These are phyloP conservation scores for Clonostachys byssicola DNA, from an alignment of 2,329 filamentous ascomycete genomes.

Conservation along the genomic window DNA sequence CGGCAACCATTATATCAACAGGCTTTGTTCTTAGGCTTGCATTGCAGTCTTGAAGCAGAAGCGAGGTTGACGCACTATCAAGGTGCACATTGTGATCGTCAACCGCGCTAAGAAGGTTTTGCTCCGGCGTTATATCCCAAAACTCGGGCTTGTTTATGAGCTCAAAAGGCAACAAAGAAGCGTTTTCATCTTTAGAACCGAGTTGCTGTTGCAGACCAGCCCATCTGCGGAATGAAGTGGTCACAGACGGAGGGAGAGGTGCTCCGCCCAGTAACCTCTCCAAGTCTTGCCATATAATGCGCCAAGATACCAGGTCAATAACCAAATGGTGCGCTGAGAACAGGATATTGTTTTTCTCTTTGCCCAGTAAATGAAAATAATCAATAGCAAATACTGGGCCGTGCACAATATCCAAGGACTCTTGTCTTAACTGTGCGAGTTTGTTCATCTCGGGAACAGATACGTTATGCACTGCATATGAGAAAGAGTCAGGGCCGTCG, in stretches of 20 bases:
- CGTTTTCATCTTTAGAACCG: too few species aligned
- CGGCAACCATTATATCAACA: slow-evolving; percentile 29
- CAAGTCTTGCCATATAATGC: slow-evolving; percentile 34
- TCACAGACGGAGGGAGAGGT: slow-evolving; percentile 16
- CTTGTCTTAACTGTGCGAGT: background rate
- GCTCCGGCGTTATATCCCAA: background rate
- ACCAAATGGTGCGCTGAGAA: slow-evolving; percentile 27
- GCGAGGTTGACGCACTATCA: background rate
- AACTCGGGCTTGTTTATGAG: background rate
- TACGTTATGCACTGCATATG: slow-evolving; percentile 7
- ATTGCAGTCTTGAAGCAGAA: slow-evolving; percentile 7
- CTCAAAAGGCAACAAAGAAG: background rate
- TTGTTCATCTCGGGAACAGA: slow-evolving; percentile 1
- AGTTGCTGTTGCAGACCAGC: background rate
- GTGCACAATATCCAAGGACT: slow-evolving; percentile 14
- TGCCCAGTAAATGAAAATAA: slow-evolving; percentile 35
- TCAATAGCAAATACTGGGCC: slow-evolving; percentile 47
- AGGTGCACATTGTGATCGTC: slow-evolving; percentile 1
- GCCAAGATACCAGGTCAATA: slow-evolving; percentile 42
- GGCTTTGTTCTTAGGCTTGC: slow-evolving; percentile 23
- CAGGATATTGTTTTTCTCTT: slow-evolving; percentile 39
- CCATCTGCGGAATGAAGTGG: background rate
- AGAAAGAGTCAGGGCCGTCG: slow-evolving; percentile 8
- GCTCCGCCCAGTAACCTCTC: slow-evolving; percentile 25
- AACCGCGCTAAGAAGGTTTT: background rate